phyloP scores from a whole-genome alignment of 2,329 filamentous ascomycete genomes.

The Botrytis sinoallii region DNA sequence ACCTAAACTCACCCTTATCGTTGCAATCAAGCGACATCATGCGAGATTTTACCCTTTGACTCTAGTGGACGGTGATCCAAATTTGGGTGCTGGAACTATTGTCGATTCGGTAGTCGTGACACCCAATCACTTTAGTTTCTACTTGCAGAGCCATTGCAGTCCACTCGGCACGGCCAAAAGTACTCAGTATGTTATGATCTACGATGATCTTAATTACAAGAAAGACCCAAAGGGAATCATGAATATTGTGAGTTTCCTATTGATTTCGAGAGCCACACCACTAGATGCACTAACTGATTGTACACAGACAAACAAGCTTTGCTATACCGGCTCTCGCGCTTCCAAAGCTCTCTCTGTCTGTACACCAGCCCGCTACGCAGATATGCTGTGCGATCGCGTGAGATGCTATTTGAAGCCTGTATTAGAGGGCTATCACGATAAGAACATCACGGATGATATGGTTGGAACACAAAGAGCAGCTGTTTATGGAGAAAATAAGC shows the following conservation, averaged over 20 bases:
- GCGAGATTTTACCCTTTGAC: not conserved
- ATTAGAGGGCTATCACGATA: not conserved
- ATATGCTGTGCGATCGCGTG: conserved; percentile 75
- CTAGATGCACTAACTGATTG: not conserved
- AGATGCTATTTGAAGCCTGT: conserved; percentile 58
- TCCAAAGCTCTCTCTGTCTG: conserved; percentile 83
- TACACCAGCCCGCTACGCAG: conserved; percentile 84
- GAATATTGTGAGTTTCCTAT: not conserved
- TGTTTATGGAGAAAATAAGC: not conserved
- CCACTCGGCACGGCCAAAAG: conserved; percentile 14
- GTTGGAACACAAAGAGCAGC: not conserved
- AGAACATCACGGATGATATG: not conserved
- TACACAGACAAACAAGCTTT: conserved; percentile 71
- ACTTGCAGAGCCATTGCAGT: not conserved
- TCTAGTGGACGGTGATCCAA: conserved; percentile 15
- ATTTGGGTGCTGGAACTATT: not conserved
- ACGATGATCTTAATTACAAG: conserved; percentile 52
- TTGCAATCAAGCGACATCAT: conserved; percentile 6
- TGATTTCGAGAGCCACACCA: not conserved
- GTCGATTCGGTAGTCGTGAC: not conserved
- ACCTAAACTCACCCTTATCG: not conserved
- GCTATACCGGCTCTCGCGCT: conserved; percentile 76
- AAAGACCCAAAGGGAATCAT: conserved; percentile 46
- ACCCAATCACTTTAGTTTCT: conserved; percentile 3
- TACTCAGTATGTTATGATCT: not conserved